A percentile compares a stretch with the other conserved stretches of the same genome.
Conservation (phyloP, 2,329 filamentous ascomycete genomes). For the Neofusicoccum ribis region DNA sequence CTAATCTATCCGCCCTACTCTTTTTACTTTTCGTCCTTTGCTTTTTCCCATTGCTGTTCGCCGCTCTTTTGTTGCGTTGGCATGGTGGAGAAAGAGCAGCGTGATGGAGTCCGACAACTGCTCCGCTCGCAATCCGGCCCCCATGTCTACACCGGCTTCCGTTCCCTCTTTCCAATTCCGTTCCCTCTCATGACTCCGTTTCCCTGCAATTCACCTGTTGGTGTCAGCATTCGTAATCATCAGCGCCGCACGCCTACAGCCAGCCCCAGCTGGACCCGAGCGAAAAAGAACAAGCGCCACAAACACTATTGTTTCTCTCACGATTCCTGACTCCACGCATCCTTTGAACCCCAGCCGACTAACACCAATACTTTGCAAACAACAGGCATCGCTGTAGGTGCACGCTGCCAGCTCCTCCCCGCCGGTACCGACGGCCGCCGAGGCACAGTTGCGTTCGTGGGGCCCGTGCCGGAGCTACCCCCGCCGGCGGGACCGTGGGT, state of each 20-base stretch:
- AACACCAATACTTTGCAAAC: background rate
- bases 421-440: constrained; percentile 67
- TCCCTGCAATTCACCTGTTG: too few relatives aligned
- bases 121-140: background rate
- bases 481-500: constrained; percentile 64
- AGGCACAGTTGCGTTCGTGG: constrained; percentile 71
- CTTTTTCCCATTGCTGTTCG: background rate
- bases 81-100: background rate
- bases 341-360: background rate
- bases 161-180: background rate
- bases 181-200: background rate
- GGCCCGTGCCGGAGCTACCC: constrained; percentile 72
- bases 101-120: background rate
- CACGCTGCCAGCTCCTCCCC: constrained; percentile 50
- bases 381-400: constrained; percentile 43
- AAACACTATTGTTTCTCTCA: background rate
- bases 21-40: background rate
- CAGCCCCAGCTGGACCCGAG: background rate
- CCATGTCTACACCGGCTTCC: background rate
- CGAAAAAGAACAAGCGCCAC: background rate
- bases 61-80: background rate
- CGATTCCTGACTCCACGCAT: background rate
- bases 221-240: background rate
- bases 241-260: background rate
- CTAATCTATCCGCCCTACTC: background rate